Percentiles rank a stretch among this genome's conserved stretches.
Evolutionary conservation across 495 filamentous ascomycete species (phyloP).

Genomic region (Annulohypoxylon nitens): DNA sequence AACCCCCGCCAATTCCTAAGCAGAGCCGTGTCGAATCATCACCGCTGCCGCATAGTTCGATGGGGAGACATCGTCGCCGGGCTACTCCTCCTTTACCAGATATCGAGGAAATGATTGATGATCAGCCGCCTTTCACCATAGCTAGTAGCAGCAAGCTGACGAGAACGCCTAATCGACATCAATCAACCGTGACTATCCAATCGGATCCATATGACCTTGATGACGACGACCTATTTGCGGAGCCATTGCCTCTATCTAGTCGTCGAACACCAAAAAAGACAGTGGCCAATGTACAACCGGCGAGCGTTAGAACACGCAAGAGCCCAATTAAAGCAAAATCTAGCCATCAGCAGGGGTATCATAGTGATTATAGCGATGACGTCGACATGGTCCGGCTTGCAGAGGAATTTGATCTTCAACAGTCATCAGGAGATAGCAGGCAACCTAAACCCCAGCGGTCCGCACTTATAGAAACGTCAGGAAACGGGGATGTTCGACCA

Average conservation of each 20-base stretch:
- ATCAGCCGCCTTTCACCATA: slow-evolving; percentile 35
- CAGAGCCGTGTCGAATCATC: slow-evolving; percentile 14
- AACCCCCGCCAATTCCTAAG: slow-evolving; percentile 1
- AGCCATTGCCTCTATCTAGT: slow-evolving; percentile 30
- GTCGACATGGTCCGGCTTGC: slow-evolving; percentile 76
- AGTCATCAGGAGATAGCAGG: slow-evolving; percentile 48
- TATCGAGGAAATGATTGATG: slow-evolving; percentile 26
- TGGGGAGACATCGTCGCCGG: slow-evolving; percentile 22
- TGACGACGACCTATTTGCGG: slow-evolving; percentile 55
- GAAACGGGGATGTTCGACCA: slow-evolving; percentile 52
- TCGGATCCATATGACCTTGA: slow-evolving; percentile 38
- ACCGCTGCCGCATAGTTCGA: slow-evolving; percentile 18
- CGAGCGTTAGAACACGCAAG: slow-evolving; percentile 30
- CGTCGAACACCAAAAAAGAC: slow-evolving; percentile 35
- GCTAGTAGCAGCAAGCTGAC: slow-evolving; percentile 24
- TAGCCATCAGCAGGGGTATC: slow-evolving; percentile 63
- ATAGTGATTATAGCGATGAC: slow-evolving; percentile 74
- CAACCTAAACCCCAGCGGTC: slow-evolving; percentile 43
- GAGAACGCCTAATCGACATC: slow-evolving; percentile 22
- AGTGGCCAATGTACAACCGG: slow-evolving; percentile 51
- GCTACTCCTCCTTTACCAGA: slow-evolving; percentile 27
- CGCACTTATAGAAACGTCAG: slow-evolving; percentile 55
- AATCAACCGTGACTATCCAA: slow-evolving; percentile 20
- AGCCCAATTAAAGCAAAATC: slow-evolving; percentile 35
- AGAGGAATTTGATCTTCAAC: slow-evolving; percentile 66